Percentiles rank a stretch among this genome's conserved stretches.
Conservation (phyloP, 441 rosid species). For the Corymbia calophylla region DNA sequence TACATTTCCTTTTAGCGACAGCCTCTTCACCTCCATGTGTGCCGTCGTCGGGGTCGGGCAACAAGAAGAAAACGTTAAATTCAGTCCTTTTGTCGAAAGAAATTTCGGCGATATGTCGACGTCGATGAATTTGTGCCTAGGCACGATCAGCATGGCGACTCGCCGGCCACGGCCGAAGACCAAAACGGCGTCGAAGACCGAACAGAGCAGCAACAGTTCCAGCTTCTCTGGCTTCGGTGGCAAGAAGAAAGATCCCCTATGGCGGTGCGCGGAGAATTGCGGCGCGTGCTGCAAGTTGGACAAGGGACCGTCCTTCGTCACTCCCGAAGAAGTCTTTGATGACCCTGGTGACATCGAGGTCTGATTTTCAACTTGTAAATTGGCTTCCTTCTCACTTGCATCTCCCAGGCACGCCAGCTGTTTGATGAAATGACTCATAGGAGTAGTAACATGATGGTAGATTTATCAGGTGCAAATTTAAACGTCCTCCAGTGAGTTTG, state of each 20-base stretch:
- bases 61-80: neutral
- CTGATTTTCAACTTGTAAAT: neutral
- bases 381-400: neutral
- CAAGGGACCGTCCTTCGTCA: slow-evolving; percentile 58
- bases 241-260: slow-evolving; percentile 31
- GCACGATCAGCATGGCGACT: slow-evolving; percentile 11
- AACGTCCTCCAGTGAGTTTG: neutral
- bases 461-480: neutral
- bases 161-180: slow-evolving; percentile 8
- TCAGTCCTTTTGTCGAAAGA: neutral
- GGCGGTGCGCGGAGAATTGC: slow-evolving; percentile 67
- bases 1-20: neutral
- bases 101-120: neutral
- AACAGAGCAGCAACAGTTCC: neutral
- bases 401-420: slow-evolving; percentile 13
- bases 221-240: slow-evolving; percentile 14
- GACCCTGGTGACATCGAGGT: slow-evolving; percentile 58
- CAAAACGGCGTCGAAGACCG: neutral
- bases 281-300: slow-evolving; percentile 88
- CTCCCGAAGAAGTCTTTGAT: slow-evolving; percentile 71
- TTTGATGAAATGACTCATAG: slow-evolving; percentile 24
- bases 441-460: neutral
- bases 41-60: neutral
- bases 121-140: neutral
- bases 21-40: neutral